Base-by-base conservation (phyloP, 2,329 filamentous ascomycete genomes). In the Fusarium anguioides region DNA sequence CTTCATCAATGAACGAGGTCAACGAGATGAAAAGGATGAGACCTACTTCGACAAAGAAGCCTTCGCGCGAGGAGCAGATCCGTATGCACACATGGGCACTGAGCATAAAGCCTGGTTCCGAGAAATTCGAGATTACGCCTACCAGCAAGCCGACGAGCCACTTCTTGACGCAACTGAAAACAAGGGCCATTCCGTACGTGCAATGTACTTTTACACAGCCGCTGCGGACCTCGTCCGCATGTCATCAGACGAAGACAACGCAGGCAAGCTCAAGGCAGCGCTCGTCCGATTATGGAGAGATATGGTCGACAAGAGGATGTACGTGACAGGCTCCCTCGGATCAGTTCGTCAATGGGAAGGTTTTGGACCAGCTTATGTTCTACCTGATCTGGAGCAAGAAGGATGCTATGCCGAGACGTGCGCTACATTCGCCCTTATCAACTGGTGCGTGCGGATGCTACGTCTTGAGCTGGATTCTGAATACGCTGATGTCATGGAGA, bases 221-320 rank as follows among this genome's bases (percentile, higher is more conserved):
- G 84, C 84, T 0, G 83, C 87, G 1, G 87, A 89, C 69, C 73
- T 89, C 6, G 71, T 84, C 1, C 42, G 54, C 35, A 40, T 69
- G 10, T 49, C 37, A 1, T 14, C 60, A 20, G 39, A 52, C 4
- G 81, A 81, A 68, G 24, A 26, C 9, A 26, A 26, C 9, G 24
- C 24, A 6, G 6, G 24, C 9, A 26, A 26, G 6, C 24, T 26
- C 24, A 60, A 76, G 17, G 70, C 73, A 0, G 78, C 85, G 3
- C 68, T 88, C 0, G 72, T 77, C 23, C 76, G 81, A 9, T 75
- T 89, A 6, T 90, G 87, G 87, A 72, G 81, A 29, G 87, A 88
- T 64, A 89, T 89, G 85, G 81, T 87, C 0, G 78, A 85, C 37
- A 81, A 81, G 55, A 89, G 89, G 71, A 87, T 89, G 83, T 90